phyloP scores from a whole-genome alignment of 2,329 filamentous ascomycete species.

The Fusarium aywerte region DNA sequence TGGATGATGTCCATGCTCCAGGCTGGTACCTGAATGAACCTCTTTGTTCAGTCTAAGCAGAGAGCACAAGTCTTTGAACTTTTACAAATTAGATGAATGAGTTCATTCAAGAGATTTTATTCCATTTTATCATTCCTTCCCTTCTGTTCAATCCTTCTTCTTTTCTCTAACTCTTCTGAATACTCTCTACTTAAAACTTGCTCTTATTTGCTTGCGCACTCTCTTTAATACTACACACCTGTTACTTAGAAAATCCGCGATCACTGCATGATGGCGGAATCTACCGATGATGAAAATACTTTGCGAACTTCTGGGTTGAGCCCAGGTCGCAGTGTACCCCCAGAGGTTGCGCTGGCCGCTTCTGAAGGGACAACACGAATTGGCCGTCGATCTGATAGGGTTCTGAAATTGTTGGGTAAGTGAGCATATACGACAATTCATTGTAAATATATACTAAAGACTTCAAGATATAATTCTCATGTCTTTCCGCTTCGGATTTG shows the following conservation, averaged over 20 bases:
- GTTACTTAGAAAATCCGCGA: neutral
- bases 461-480: conserved; percentile 22
- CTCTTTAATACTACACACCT: neutral
- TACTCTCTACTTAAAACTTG: neutral
- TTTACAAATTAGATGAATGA: neutral
- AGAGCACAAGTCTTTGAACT: conserved; percentile 8
- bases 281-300: conserved; percentile 3
- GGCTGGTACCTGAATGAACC: neutral
- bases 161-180: neutral
- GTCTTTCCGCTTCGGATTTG: conserved; percentile 19
- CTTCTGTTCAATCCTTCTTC: neutral
- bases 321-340: neutral
- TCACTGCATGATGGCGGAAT: conserved; percentile 15
- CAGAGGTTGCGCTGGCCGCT: neutral
- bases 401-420: conserved; percentile 21
- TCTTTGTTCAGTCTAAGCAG: conserved; percentile 16
- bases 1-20: conserved; percentile 11
- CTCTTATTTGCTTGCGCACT: neutral
- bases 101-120: neutral
- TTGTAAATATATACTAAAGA: conserved; percentile 2
- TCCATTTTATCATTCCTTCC: conserved; percentile 4
- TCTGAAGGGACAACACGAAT: neutral
- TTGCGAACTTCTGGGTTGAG: neutral
- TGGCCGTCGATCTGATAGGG: conserved; percentile 7
- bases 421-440: rapidly evolving